Base-by-base conservation (phyloP, 306 rosid genomes). In the Gillenia trifoliata region DNA sequence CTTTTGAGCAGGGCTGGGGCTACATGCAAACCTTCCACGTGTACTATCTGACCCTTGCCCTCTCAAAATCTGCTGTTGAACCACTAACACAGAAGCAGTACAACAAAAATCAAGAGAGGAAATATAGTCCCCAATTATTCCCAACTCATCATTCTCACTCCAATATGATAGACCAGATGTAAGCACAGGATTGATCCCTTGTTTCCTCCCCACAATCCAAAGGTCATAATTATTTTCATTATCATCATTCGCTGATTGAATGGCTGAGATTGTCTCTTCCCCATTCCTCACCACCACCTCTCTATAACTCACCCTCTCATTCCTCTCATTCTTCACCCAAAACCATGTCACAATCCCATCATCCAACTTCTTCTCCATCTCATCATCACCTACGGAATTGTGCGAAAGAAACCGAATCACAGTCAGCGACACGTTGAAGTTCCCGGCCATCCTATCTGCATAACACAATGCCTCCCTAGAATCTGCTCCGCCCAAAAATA, bases 261-360 rank as follows among this genome's bases (percentile, higher is more conserved):
- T 88, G 5, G 85, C 89, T 13, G 75, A 84, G 3, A 88, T 67
- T 7, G 96, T 93, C 69, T 88, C 89, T 17, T 84, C 91, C 3
- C 96, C 98, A 75, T 85, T 82, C 41, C 25, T 81, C 30, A 89
- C 97, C 10, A 86, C 84, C 33, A 93, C 88, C 43, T 93, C 97
- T 64, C 78, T 88, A 4, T 91, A 93, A 45, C 36, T 26, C 75
- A 93, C 89, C 63, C 85, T 79, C 3, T 73, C 56, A 64, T 91
- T 88, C 11, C 16, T 13, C 80, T 93, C 97, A 57, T 93, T 91
- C 82, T 91, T 93, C 3, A 93, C 92, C 92, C 96, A 93, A 68
- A 93, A 91, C 97, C 89, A 91, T 0, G 97, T 93, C 63, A 89
- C 90, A 23, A 80, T 59, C 7, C 96, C 98, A 73, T 93, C 98